Base-by-base conservation (phyloP, 257 asterid species). In the Gentiana macrophylla region DNA sequence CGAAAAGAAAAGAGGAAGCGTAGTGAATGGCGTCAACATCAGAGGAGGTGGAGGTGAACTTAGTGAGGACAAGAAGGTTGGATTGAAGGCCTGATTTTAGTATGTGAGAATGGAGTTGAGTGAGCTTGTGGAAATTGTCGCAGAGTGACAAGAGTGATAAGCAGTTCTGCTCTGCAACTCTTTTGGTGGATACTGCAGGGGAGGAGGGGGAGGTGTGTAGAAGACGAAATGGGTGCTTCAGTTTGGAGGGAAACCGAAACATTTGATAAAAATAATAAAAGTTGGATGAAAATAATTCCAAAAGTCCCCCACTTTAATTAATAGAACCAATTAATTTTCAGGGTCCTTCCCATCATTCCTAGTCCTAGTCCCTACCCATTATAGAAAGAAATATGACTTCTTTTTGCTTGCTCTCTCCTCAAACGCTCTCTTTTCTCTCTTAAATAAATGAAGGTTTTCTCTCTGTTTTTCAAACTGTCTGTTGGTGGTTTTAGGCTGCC, bases 121-220 rank as follows among this genome's bases (percentile, higher is more conserved):
- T 62, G 70, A 86, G 86, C 55, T 77, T 84, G 56, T 64, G 61
- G 64, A 77, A 62, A 55, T 80, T 75, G 71, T 76, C 63, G 73
- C 91, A 84, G 73, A 68, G 72, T 8, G 68, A 77, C 58, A 84
- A 79, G 59, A 76, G 85, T 44, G 76, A 33, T 67, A 81, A 74
- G 70, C 90, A 83, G 69, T 67, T 72, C 52, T 79, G 93, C 58
- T 83, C 88, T 34, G 79, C 82, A 37, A 75, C 90, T 74, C 87
- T 72, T 59, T 69, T 67, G 55, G 34, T 58, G 37, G 49, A 32
- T 51, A 50, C 36, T 32, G 35, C 51, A 7, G 37, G 54, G 2
- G 55, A n/a, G 6, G 35, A 49, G 10, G 37, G 54, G 2, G 55
- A n/a, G 6, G 68, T 32, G 47, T 62, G 51, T 55, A 35, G 32